These are phyloP conservation scores for Hypoxylon fragiforme DNA, from an alignment of 495 filamentous ascomycete species.

Conservation along the genomic window DNA sequence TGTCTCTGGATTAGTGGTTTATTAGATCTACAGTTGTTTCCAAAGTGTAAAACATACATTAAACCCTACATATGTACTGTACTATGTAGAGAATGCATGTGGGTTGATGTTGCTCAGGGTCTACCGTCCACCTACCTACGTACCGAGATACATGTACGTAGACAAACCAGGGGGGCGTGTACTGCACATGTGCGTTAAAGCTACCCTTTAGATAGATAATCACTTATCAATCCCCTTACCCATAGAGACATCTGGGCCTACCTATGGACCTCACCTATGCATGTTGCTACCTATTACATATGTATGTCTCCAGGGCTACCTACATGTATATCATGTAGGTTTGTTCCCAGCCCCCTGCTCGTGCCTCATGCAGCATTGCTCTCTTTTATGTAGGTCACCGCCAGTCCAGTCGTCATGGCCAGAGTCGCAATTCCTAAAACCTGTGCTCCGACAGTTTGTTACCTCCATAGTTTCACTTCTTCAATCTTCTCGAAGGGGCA, in stretches of 20 bases:
- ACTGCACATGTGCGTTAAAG: background rate
- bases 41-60: no score
- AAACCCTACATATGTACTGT: no score
- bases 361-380: no score
- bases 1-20: constrained; percentile 5
- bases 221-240: constrained; percentile 24
- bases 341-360: background rate
- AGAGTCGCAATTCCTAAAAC: constrained; percentile 36
- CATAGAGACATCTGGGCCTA: constrained; percentile 7
- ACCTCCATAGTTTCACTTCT: constrained; percentile 35
- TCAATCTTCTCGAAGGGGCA: constrained; percentile 11
- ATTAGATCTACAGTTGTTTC: constrained; percentile 19
- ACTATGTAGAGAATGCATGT: no score
- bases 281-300: background rate
- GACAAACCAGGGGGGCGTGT: background rate
- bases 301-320: no score
- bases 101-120: constrained; percentile 8
- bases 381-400: constrained; percentile 4
- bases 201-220: background rate
- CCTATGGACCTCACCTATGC: background rate
- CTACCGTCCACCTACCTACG: background rate
- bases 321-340: background rate
- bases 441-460: constrained; percentile 35
- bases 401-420: constrained; percentile 1
- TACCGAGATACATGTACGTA: background rate